Percentiles rank a stretch among this genome's conserved stretches.
Conservation (phyloP, 495 filamentous ascomycete genomes). For the Penicillium pancosmium region DNA sequence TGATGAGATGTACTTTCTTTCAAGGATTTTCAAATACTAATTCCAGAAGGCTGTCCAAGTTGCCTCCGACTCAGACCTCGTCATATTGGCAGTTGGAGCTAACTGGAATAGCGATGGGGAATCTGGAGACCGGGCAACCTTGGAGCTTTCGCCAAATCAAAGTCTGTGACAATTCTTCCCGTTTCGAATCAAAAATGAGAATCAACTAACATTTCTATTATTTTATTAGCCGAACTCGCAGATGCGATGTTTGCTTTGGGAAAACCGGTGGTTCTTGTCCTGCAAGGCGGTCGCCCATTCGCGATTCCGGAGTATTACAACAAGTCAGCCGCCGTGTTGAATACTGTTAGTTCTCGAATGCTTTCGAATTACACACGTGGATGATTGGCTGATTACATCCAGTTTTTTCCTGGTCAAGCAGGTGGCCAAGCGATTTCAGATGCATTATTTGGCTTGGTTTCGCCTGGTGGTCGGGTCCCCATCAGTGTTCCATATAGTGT, state of each 20-base stretch:
- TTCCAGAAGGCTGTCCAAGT: constrained; percentile 30
- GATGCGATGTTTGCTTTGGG: constrained; percentile 38
- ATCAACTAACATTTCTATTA: too few relatives aligned
- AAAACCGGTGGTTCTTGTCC: constrained; percentile 44
- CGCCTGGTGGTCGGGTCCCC: constrained; percentile 15
- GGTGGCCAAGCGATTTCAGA: constrained; percentile 15
- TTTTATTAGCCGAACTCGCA: constrained; percentile 23
- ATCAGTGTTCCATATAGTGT: constrained; percentile 15
- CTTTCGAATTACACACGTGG: background rate
- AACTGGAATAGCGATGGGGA: constrained; percentile 51
- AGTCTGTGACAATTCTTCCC: constrained; percentile 1
- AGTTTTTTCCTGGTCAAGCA: constrained; percentile 18
- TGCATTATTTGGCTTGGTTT: constrained; percentile 6
- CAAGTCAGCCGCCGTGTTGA: constrained; percentile 10
- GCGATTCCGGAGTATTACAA: constrained; percentile 23
- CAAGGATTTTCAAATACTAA: background rate
- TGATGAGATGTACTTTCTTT: background rate
- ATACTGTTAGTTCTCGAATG: constrained; percentile 6
- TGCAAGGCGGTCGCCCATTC: constrained; percentile 48
- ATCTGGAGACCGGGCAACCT: constrained; percentile 42
- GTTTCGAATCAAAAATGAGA: background rate
- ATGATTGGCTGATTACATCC: background rate
- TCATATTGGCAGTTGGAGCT: constrained; percentile 45
- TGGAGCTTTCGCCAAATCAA: constrained; percentile 26
- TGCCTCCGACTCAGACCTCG: constrained; percentile 38